Evolutionary conservation across 108 stramenopile genomes (phyloP), one percentile per base, ranked within the genome.

Genomic region (Nannochloropsis granulata): DNA sequence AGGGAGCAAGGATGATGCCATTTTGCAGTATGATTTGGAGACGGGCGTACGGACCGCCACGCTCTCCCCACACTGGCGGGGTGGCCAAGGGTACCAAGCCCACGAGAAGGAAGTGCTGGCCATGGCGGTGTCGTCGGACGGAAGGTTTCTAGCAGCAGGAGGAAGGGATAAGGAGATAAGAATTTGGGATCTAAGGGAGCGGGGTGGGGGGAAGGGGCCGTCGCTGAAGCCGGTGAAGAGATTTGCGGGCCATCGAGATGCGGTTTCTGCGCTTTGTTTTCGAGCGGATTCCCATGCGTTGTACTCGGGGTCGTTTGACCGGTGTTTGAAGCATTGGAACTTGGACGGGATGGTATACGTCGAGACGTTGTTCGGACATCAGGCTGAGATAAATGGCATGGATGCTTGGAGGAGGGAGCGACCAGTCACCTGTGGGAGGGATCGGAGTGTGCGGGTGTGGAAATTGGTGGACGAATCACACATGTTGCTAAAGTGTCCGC

Each of bases 291-390:
- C 94, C 25, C 84, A 93, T 78, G 93, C 95, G 84, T 89, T 99
- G 23, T 99, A 94, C 88, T 97, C 97, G 8, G 95, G 92, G 24
- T 93, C 93, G 81, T 91, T 94, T 78, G 97, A 98, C 94, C 88
- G 97, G 25, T 95, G 94, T 86, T 92, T 96, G 34, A 91, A 93
- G 79, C 92, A 95, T 83, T 97, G 95, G 86, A 92, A 94, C 88
- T 82, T 95, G 82, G 91, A 92, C 78, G 94, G 25, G 86, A 94
- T 95, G 95, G 93, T 93, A n/a, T 97, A 97, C 84, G 86, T 99
- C 24, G 99, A 99, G 91, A 98, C 98, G 0, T 84, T 98, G 71
- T 99, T 97, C 85, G 99, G 99, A 19, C 99, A 99, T 84, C 96
- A 97, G 91, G 92, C 95, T 34, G 95, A 92, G 43, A 91, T 98